Conservation (phyloP, 2,329 filamentous ascomycete genomes). For the Seiridium cupressi region DNA sequence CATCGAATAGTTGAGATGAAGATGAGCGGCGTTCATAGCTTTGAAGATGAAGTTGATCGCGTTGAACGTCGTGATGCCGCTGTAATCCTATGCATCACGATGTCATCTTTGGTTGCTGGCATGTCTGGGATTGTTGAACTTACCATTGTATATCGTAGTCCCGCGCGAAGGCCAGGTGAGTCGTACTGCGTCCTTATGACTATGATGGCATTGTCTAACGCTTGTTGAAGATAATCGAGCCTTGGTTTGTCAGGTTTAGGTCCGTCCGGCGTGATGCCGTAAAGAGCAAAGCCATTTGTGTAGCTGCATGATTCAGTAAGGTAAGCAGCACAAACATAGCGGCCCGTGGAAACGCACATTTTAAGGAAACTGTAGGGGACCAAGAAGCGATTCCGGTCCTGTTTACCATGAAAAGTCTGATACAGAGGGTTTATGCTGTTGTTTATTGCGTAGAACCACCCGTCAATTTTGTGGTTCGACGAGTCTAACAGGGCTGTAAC, state of each 20-base stretch:
- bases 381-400: conserved; percentile 3
- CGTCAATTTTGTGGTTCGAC: background rate
- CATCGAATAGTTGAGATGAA: conserved; percentile 1
- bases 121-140: background rate
- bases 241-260: background rate
- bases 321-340: background rate
- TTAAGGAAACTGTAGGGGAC: conserved; percentile 1
- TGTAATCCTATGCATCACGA: background rate
- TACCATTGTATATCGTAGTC: conserved; percentile 1
- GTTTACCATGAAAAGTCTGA: background rate
- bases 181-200: background rate
- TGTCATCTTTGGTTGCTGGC: background rate
- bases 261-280: background rate
- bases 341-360: background rate
- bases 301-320: background rate
- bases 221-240: background rate
- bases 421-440: conserved; percentile 5
- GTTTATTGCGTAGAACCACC: conserved; percentile 5
- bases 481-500: background rate
- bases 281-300: conserved; percentile 2
- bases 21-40: background rate
- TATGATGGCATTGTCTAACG: background rate
- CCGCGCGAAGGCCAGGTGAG: background rate
- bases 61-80: background rate
- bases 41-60: background rate